These are phyloP conservation scores for Penicilliopsis zonata DNA, from an alignment of 495 filamentous ascomycete genomes.

Conservation along the genomic window DNA sequence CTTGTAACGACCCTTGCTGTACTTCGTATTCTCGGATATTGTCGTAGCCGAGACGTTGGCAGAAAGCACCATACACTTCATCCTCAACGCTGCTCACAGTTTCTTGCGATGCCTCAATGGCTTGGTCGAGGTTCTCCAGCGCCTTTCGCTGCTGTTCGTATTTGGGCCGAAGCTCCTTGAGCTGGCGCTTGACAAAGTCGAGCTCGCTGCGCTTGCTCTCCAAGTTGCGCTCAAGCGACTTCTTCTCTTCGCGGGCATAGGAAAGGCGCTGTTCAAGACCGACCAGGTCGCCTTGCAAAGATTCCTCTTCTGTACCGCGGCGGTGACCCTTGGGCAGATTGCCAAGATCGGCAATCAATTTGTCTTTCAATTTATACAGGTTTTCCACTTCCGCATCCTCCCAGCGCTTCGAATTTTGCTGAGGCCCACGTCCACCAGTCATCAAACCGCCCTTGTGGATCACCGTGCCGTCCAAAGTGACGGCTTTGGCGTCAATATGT, in stretches of 20 bases:
- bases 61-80: slow-evolving; percentile 78
- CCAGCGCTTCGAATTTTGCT: slow-evolving; percentile 67
- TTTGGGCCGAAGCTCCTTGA: slow-evolving; percentile 66
- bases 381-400: slow-evolving; percentile 82
- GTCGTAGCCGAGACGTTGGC: slow-evolving; percentile 71
- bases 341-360: slow-evolving; percentile 57
- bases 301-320: slow-evolving; percentile 64
- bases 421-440: slow-evolving; percentile 80
- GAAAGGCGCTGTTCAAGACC: slow-evolving; percentile 69
- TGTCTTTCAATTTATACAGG: slow-evolving; percentile 57
- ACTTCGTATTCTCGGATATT: slow-evolving; percentile 88
- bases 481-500: slow-evolving; percentile 81
- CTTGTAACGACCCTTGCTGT: slow-evolving; percentile 81
- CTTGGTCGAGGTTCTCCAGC: slow-evolving; percentile 51
- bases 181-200: slow-evolving; percentile 53
- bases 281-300: slow-evolving; percentile 63
- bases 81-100: slow-evolving; percentile 81
- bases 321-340: slow-evolving; percentile 66
- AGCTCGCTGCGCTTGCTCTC: slow-evolving; percentile 77
- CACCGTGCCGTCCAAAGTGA: slow-evolving; percentile 82
- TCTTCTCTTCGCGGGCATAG: slow-evolving; percentile 63
- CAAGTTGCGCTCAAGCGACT: slow-evolving; percentile 74
- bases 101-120: slow-evolving; percentile 56
- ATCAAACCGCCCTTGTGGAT: slow-evolving; percentile 97
- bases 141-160: slow-evolving; percentile 56